phyloP scores from a whole-genome alignment of 176 grass and related monocot genomes.

The Eragrostis curvula region DNA sequence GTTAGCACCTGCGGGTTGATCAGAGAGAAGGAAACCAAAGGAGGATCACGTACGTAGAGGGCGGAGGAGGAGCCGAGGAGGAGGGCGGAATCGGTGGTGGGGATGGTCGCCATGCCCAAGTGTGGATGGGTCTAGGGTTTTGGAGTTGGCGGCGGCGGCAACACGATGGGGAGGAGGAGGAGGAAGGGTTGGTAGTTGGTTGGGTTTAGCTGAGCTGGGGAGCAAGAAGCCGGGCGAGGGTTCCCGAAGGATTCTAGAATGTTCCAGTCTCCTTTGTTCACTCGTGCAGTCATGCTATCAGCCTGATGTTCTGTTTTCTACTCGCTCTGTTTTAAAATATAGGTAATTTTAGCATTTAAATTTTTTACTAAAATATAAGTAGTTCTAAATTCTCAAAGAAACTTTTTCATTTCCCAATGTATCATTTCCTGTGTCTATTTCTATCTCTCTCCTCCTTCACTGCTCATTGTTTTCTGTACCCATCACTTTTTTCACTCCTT shows the following conservation, averaged over 20 bases:
- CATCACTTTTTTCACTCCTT: too few species aligned
- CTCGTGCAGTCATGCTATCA: too few species aligned
- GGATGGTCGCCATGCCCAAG: slow-evolving; percentile 61
- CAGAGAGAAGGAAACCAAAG: neutral
- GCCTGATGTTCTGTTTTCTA: too few species aligned
- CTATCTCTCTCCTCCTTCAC: too few species aligned
- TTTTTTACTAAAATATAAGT: too few species aligned
- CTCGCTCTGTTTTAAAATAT: too few species aligned
- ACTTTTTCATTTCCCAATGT: too few species aligned
- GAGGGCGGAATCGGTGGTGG: slow-evolving; percentile 61
- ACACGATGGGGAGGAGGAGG: neutral
- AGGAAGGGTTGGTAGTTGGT: neutral
- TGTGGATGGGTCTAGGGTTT: slow-evolving; percentile 48
- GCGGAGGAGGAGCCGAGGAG: slow-evolving; percentile 49
- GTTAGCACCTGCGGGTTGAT: neutral
- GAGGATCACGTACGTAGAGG: slow-evolving; percentile 49
- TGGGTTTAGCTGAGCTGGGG: neutral
- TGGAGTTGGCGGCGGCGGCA: neutral
- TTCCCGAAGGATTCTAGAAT: neutral
- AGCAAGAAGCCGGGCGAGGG: neutral
- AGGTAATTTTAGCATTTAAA: too few species aligned
- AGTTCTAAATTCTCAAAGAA: too few species aligned
- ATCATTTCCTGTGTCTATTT: too few species aligned
- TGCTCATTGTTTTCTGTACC: too few species aligned
- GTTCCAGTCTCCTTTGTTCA: too few species aligned